Base-by-base conservation (phyloP, 164 flowering plant species). In the Nymphaea thermarum region DNA sequence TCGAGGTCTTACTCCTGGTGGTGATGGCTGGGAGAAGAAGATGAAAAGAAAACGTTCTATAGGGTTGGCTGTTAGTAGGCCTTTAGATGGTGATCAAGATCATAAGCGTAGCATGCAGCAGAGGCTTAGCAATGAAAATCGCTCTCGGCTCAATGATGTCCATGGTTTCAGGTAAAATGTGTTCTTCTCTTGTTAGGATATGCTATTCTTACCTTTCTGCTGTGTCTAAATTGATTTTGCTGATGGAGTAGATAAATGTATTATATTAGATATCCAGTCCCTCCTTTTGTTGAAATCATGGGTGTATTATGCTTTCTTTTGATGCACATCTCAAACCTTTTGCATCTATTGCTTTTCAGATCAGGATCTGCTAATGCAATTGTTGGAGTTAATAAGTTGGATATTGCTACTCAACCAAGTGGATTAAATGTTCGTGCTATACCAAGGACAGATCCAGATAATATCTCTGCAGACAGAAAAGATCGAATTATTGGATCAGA, bases 11-110 rank as follows among this genome's bases (percentile, higher is more conserved):
- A 89, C 95, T 70, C 85, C 87, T 70, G 90, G 84, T 66, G 91
- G 88, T 36, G 98, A 93, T 66, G 86, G 93, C 2, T 93, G 95
- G 98, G 98, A 90, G 68, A 87, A 77, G 66, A 90, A 82, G 74
- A 86, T 87, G 90, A 93, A 86, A 82, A 84, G 89, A 72, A 93
- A 86, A 70, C 96, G 96, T 51, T 62, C 64, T 17, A 67, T 80
- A 42, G 71, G 79, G 77, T 51, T 74, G 44, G 42, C 42, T 10
- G 18, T 17, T 10, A 62, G n/a, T 62, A 62, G 64, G 64, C 7
- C 64, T 41, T 5, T 62, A 41, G 64, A 62, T 17, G 64, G 41
- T 62, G 64, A 62, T 17, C 64, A 41, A 8, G 64, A 62, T 17
- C 64, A 17, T 41, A 62, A 62, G 18, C 11, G 42, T 6, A 41